Base-by-base conservation (phyloP, 768 basidiomycete genomes). In the Mycena rebaudengoi region DNA sequence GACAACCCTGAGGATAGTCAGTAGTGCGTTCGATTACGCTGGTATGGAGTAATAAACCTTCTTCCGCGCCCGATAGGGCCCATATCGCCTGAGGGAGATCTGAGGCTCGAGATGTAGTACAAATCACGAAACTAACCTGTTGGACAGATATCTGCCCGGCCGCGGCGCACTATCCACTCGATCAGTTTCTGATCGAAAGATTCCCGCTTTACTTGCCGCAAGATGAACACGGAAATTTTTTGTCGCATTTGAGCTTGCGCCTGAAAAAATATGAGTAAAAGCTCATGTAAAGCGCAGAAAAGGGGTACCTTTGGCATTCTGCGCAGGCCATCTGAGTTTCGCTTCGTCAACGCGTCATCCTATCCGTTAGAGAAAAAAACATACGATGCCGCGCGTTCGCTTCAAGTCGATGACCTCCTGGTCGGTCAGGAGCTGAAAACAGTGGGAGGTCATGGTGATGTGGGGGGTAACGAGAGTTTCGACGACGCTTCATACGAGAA, bases 211-310 rank as follows among this genome's bases (percentile, higher is more conserved):
- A 52, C 29, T 4, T 43, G 43, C 53, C 53, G 18, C 53, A 55
- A 4, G 53, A 43, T 5, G 18, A 13, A 32, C 53, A 58, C 1
- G 56, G 56, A 18, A 58, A 48, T 28, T 58, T 45, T 28, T 48
- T 48, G 45, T 58, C 33, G 40, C 56, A 58, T n/a, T 58, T 58
- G 30, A 58, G 33, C 25, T 48, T 58, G 30, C 56, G 56, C 29
- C 56, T 56, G 13, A 18, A 12, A 21, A 44, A 10, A 8, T 12
- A 35, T n/a, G 11, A 7, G 18, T 56, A 6, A 45, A 32, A 18
- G 25, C 16, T 8, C 30, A 16, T 18, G 16, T 5, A 25, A 45
- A 2, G 43, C 5, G 16, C 4, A 11, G 4, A 4, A 8, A 12
- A 7, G 7, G 30, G 21, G 12, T 4, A 45, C 55, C 44, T 58